Evolutionary conservation across 2,329 filamentous ascomycete species (phyloP), one percentile per base, ranked within the genome.

Genomic region (Keithomyces neogunnii): DNA sequence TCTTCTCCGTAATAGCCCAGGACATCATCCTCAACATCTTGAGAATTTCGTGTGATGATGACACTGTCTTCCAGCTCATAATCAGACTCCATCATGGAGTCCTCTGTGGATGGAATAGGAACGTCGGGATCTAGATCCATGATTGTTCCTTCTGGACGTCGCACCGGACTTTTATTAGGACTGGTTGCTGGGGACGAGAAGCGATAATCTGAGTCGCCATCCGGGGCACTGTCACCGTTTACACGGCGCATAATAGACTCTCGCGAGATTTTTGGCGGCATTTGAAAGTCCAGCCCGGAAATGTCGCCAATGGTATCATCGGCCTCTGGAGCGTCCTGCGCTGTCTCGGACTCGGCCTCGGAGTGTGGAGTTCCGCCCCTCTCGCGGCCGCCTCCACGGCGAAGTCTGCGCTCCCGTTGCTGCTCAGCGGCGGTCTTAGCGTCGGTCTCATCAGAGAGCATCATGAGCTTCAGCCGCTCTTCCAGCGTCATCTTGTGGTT

Each of bases 191-290:
- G 80, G 2, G 82, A 83, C 3, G 81, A 83, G 60, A 85, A 81
- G 59, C 79, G 78, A 56, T 81, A 84, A 52, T 84, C 80, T 3
- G 84, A 81, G 50, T 82, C 76, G 53, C 74, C 70, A 26, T 83
- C 79, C 44, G 78, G 73, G 46, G 68, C 59, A 54, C 75, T 69
- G 59, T 75, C 78, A 45, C 77, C 88, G 64, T 93, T 89, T 51
- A 96, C 85, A 55, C 92, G 89, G 49, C 88, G 85, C 60, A 97
- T 74, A 59, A 97, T 97, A 0, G 91, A 96, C 65, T 97, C 93
- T 38, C 92, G 82, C 7, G 92, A 96, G 63, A 97, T 95, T 50
- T 86, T 86, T 9, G 87, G 78, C 19, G 84, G 88, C 11, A 86
- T 71, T 57, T 86, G 76, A 59, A 85, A 86, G 52, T 84, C 80